Evolutionary conservation across 148 eudicot species (phyloP).

Genomic region (Suaeda aralocaspica): DNA sequence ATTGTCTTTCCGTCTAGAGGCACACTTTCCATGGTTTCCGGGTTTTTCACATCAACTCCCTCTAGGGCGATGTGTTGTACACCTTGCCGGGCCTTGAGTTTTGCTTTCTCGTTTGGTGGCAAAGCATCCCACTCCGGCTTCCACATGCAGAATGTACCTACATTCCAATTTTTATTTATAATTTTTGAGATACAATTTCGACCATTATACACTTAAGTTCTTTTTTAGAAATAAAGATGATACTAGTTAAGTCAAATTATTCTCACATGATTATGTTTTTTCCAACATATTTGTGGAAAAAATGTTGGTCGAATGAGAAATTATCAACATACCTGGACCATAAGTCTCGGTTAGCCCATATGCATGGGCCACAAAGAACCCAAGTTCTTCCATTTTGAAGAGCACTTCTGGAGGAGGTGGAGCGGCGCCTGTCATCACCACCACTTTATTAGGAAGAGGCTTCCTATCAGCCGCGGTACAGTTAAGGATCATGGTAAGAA

Average conservation of each 20-base stretch:
- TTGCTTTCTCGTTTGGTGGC: conserved; percentile 24
- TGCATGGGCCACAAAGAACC: conserved; percentile 30
- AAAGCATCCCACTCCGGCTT: conserved; percentile 38
- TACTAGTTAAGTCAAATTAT: too few relatives aligned
- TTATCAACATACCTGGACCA: too few relatives aligned
- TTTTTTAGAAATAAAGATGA: too few relatives aligned
- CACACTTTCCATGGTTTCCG: conserved; percentile 28
- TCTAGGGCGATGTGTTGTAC: conserved; percentile 27
- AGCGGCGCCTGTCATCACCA: conserved; percentile 48
- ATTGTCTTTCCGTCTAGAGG: conserved; percentile 35
- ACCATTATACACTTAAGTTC: too few relatives aligned
- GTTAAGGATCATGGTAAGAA: conserved; percentile 45
- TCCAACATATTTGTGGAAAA: too few relatives aligned
- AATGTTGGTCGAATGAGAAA: too few relatives aligned
- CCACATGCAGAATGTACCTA: conserved; percentile 33
- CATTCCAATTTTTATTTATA: too few relatives aligned
- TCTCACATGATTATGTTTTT: too few relatives aligned
- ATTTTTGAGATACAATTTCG: too few relatives aligned
- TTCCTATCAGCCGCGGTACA: conserved; percentile 18
- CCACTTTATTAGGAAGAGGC: conserved; percentile 35
- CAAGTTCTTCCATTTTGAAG: conserved; percentile 28
- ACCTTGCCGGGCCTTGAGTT: conserved; percentile 41
- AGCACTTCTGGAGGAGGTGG: conserved; percentile 44
- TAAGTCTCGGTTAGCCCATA: conserved; percentile 40
- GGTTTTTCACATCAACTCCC: conserved; percentile 33